phyloP scores from a whole-genome alignment of 2,329 filamentous ascomycete species.

The Knoxdaviesia proteae region DNA sequence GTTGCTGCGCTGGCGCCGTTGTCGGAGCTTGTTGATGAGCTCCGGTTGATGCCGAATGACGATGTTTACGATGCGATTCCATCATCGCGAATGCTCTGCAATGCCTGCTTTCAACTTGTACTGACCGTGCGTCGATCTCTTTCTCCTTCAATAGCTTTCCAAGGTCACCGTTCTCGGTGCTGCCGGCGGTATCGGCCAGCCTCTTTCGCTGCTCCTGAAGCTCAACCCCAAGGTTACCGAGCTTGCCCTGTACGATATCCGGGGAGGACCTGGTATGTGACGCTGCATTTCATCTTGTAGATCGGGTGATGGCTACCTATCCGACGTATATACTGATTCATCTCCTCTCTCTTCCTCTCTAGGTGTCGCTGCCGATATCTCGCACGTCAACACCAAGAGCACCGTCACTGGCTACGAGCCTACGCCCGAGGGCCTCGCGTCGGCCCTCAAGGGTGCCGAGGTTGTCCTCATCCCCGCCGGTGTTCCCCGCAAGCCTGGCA shows the following conservation, averaged over 20 bases:
- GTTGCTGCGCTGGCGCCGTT: background rate
- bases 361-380: constrained; percentile 97
- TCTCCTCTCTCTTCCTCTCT: constrained; percentile 2
- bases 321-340: too few relatives aligned
- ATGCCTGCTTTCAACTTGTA: constrained; percentile 3
- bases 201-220: constrained; percentile 94
- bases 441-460: constrained; percentile 69
- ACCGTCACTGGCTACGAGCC: constrained; percentile 77
- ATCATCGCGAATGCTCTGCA: background rate
- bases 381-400: constrained; percentile 98
- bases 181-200: constrained; percentile 94
- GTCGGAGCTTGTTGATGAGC: background rate
- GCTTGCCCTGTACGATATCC: constrained; percentile 95
- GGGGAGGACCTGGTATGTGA: constrained; percentile 66
- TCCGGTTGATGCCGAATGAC: background rate
- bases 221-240: constrained; percentile 87
- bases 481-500: constrained; percentile 97
- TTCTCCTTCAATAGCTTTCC: constrained; percentile 43
- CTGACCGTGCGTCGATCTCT: constrained; percentile 6
- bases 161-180: constrained; percentile 97
- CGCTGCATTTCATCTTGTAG: too few relatives aligned
- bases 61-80: background rate
- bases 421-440: constrained; percentile 51
- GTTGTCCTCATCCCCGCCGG: constrained; percentile 95
- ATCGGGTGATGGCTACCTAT: too few relatives aligned